Evolutionary conservation across 192 early-diverging fungal species (phyloP).

Genomic region (Hyaloraphidium curvatum): DNA sequence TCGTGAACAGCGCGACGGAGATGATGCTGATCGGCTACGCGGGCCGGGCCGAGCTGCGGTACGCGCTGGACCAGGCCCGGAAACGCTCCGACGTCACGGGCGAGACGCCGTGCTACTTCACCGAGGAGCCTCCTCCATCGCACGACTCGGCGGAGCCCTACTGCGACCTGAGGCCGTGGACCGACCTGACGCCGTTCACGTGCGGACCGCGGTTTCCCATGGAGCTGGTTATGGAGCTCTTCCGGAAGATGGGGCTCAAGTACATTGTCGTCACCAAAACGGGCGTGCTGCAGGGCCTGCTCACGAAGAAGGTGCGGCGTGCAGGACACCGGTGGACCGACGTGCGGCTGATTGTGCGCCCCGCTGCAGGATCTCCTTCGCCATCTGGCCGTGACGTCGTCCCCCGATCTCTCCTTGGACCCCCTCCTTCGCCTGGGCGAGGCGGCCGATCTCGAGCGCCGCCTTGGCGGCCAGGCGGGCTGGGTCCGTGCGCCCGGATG

Average conservation of each 20-base stretch:
- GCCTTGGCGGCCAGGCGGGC: too few relatives aligned
- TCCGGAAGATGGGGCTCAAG: constrained; percentile 51
- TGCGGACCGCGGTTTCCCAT: constrained; percentile 45
- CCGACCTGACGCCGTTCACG: constrained; percentile 51
- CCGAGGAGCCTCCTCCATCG: constrained; percentile 7
- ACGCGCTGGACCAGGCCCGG: constrained; percentile 17
- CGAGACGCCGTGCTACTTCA: background rate
- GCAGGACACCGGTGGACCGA: too few relatives aligned
- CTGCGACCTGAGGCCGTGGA: constrained; percentile 39
- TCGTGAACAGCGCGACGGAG: constrained; percentile 34
- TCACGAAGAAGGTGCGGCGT: constrained; percentile 63
- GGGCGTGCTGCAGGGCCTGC: constrained; percentile 17
- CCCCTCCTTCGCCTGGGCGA: too few relatives aligned
- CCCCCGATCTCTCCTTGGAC: too few relatives aligned
- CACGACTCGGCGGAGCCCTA: constrained; percentile 21
- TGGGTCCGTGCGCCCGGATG: too few relatives aligned
- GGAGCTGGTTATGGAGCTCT: constrained; percentile 61
- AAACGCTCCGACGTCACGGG: background rate
- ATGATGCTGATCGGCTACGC: constrained; percentile 53
- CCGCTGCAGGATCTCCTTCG: too few relatives aligned
- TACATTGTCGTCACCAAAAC: background rate
- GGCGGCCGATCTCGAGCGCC: too few relatives aligned
- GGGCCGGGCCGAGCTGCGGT: constrained; percentile 32
- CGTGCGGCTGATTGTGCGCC: too few relatives aligned
- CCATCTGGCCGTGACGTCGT: too few relatives aligned